A percentile compares a stretch with the other conserved stretches of the same genome.
Evolutionary conservation across 169 alveolate genomes (phyloP).

Genomic region (Plasmodium cynomolgi): DNA sequence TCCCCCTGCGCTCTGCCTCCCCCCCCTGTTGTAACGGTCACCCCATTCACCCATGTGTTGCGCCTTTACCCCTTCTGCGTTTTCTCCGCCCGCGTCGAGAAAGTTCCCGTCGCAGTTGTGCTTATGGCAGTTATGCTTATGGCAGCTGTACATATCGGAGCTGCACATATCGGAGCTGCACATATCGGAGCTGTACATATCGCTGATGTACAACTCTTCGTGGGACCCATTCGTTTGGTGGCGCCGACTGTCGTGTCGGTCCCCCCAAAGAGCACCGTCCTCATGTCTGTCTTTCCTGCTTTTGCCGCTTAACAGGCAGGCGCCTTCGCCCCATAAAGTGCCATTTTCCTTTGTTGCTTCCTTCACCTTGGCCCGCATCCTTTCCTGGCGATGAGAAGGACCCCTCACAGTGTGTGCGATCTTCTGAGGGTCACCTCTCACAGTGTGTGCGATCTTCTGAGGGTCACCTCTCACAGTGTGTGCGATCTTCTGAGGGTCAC

Average conservation of each 20-base stretch:
- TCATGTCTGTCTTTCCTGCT: not conserved
- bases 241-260: not conserved
- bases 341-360: not conserved
- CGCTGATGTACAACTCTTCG: not conserved
- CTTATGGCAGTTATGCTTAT: no score
- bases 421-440: not conserved
- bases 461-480: not conserved
- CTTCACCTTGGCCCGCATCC: not conserved
- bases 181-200: not conserved
- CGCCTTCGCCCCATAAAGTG: not conserved
- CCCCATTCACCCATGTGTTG: not conserved
- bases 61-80: not conserved
- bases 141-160: not conserved
- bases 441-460: not conserved
- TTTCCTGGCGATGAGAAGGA: not conserved
- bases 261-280: no score
- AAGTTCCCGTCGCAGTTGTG: not conserved
- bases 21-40: no score
- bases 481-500: not conserved
- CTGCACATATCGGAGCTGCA: not conserved
- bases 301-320: not conserved
- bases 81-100: not conserved
- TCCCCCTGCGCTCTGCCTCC: no score
- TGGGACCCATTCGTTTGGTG: not conserved
- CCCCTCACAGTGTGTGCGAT: not conserved